Evolutionary conservation across 345 rosid species (phyloP), one percentile per base, ranked within the genome.

Genomic region (Gossypium stocksii): DNA sequence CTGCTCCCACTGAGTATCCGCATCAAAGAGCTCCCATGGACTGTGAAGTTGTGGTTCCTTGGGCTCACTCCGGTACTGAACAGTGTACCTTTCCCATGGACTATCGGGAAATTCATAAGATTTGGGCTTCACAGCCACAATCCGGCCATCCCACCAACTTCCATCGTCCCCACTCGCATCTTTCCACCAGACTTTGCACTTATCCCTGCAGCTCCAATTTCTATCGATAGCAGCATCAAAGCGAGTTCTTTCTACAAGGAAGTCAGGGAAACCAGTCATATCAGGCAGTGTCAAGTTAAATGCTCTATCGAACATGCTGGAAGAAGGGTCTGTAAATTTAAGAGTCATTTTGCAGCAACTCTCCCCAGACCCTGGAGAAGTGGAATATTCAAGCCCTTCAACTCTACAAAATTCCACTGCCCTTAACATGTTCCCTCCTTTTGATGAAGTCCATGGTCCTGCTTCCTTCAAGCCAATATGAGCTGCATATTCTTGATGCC

Each of bases 21-120:
- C 82, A 71, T 96, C 97, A 80, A 89, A 96, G 80, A 96, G 98
- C 87, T 96, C 99, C 98, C 99, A 96, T 3, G 99, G 99, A 82
- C 99, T 93, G 86, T 96, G 99, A 27, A 81, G 83, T 76, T 89
- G 93, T 19, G 88, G 80, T 77, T 93, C 93, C 2, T 83, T 74
- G 14, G 98, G 96, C 57, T 93, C 94, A 77, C 89, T 84, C 83
- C 84, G 90, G 82, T 96, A 96, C 83, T 80, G 87, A 49, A 96
- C 66, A 5, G 89, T 75, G 80, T 85, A 96, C 83, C 89, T 90
- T 85, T 96, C 99, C 99, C 99, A 96, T 29, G 97, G 99, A 80
- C 99, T 95, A 58, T 90, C 92, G 0, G 90, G 88, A 84, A 91
- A 91, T 68, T 93, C 96, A 17, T 79, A 63, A 70, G 90, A 86